Conservation (phyloP, 2,329 filamentous ascomycete species). For the Alternaria metachromatica region DNA sequence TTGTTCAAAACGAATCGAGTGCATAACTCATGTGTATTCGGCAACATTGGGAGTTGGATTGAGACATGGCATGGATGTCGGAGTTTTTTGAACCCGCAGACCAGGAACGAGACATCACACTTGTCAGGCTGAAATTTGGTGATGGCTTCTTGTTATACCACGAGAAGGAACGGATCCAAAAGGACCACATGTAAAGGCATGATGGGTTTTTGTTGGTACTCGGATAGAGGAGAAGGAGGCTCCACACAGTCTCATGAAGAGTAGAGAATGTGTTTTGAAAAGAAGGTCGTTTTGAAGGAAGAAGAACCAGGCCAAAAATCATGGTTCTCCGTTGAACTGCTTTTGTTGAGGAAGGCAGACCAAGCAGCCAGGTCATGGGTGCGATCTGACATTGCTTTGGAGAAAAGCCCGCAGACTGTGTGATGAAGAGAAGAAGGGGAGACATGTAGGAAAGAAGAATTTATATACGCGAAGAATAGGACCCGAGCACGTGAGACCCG, state of each 20-base stretch:
- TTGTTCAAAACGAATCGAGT: background rate
- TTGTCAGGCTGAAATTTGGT: background rate
- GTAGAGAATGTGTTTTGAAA: background rate
- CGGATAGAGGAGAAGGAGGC: background rate
- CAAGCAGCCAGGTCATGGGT: no score
- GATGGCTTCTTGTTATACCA: background rate
- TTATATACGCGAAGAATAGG: background rate
- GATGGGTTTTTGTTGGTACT: background rate
- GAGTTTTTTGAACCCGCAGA: background rate
- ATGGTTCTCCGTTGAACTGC: no score
- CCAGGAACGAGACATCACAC: background rate
- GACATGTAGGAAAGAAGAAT: fast-evolving
- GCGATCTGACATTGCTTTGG: no score
- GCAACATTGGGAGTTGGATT: background rate
- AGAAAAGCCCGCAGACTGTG: background rate
- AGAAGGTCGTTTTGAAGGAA: background rate
- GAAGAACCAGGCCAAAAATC: no score
- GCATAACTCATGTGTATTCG: background rate
- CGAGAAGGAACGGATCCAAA: background rate
- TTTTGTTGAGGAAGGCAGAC: background rate
- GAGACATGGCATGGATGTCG: background rate
- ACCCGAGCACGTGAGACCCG: background rate
- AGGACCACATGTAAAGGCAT: background rate
- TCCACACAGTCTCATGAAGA: background rate
- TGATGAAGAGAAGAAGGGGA: background rate